Evolutionary conservation across 805 yeast genomes (phyloP).

Genomic region (Ogataea kodamae): DNA sequence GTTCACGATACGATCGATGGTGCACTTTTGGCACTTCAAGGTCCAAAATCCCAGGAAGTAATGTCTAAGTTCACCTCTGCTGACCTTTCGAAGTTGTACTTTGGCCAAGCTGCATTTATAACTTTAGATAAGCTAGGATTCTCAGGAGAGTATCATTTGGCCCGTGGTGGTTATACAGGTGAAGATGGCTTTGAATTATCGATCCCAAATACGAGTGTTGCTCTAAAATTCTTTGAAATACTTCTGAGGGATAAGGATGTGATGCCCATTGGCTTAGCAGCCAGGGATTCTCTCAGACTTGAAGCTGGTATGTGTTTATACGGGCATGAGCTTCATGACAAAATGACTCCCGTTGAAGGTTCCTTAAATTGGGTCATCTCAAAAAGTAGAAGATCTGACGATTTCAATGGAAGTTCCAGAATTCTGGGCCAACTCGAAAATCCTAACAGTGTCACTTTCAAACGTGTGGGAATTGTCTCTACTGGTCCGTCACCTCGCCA

Average conservation of each 20-base stretch:
- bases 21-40: constrained; percentile 86
- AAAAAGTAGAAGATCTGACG: constrained; percentile 61
- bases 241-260: constrained; percentile 54
- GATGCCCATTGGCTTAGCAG: constrained; percentile 94
- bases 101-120: constrained; percentile 64
- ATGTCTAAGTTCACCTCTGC: constrained; percentile 60
- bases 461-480: constrained; percentile 72
- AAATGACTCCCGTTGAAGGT: constrained; percentile 82
- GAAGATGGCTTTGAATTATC: constrained; percentile 97
- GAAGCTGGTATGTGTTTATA: constrained; percentile 99
- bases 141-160: constrained; percentile 60
- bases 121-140: constrained; percentile 40
- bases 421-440: constrained; percentile 64
- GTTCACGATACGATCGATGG: constrained; percentile 53
- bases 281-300: constrained; percentile 89
- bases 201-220: constrained; percentile 53
- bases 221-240: constrained; percentile 58
- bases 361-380: constrained; percentile 88
- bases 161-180: constrained; percentile 97
- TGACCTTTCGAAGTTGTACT: constrained; percentile 59
- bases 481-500: constrained; percentile 94
- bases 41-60: constrained; percentile 75
- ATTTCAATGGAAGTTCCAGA: constrained; percentile 73
- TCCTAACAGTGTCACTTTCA: constrained; percentile 55
- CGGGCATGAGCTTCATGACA: constrained; percentile 84